Evolutionary conservation across 140 eudicot genomes (phyloP).

Genomic region (Bidens hawaiensis): DNA sequence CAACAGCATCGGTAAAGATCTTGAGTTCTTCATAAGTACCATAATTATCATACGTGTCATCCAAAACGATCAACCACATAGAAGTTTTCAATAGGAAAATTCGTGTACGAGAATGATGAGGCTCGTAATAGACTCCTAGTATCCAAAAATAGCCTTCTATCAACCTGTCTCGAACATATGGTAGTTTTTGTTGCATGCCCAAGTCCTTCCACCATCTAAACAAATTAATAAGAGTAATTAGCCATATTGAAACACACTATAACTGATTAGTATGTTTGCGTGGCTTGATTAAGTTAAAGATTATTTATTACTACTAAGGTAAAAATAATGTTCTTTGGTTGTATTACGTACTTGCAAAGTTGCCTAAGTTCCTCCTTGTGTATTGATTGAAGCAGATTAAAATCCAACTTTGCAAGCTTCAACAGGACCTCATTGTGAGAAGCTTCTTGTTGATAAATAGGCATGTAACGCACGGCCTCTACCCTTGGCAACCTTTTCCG

Average conservation of each 20-base stretch:
- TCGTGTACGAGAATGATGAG: conserved; percentile 1
- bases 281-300: no score
- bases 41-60: conserved; percentile 14
- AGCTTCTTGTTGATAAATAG: conserved; percentile 4
- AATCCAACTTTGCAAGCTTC: conserved; percentile 20
- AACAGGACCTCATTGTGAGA: background rate
- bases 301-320: no score
- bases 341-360: conserved; percentile 4
- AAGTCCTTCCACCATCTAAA: conserved; percentile 22
- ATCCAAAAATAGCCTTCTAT: conserved; percentile 17
- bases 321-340: no score
- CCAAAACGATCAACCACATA: conserved; percentile 13
- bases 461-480: conserved; percentile 11
- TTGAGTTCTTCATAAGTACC: conserved; percentile 10
- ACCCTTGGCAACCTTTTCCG: conserved; percentile 2
- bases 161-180: conserved; percentile 15
- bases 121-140: conserved; percentile 9
- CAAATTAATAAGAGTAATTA: background rate
- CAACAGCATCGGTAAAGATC: conserved; percentile 4
- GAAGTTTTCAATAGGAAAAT: background rate
- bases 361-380: conserved; percentile 14
- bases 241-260: background rate
- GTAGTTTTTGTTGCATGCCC: background rate
- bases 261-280: background rate
- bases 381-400: background rate